A percentile compares a stretch with the other conserved stretches of the same genome.
Evolutionary conservation across 2,329 filamentous ascomycete species (phyloP).

Genomic region (Claviceps pazoutovae): DNA sequence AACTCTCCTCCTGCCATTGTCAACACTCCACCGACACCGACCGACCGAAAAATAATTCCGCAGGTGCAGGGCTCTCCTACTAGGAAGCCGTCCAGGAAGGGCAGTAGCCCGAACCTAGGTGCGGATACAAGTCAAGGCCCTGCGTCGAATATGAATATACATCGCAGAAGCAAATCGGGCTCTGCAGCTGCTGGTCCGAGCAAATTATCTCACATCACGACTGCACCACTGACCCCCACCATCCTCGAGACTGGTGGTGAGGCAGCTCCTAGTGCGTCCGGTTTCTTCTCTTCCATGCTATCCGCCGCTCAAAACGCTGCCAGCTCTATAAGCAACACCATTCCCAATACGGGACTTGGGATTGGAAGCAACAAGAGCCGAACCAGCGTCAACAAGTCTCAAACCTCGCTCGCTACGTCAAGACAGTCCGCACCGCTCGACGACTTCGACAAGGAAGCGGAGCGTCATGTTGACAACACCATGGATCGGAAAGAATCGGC

Average conservation of each 20-base stretch:
- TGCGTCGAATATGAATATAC: slow-evolving; percentile 59
- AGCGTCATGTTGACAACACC: slow-evolving; percentile 14
- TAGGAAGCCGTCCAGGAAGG: slow-evolving; percentile 17
- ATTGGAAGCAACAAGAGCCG: slow-evolving; percentile 31
- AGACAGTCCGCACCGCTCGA: slow-evolving; percentile 28
- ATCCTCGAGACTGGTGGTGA: slow-evolving; percentile 53
- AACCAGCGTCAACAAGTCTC: slow-evolving; percentile 14
- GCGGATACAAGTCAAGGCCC: slow-evolving; percentile 44
- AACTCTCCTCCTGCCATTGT: slow-evolving; percentile 40
- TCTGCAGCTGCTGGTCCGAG: slow-evolving; percentile 53
- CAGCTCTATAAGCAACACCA: slow-evolving; percentile 56
- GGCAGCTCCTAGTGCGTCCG: slow-evolving; percentile 42
- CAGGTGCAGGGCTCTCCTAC: slow-evolving; percentile 14
- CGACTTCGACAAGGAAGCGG: slow-evolving; percentile 19
- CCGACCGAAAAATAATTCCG: slow-evolving; percentile 22
- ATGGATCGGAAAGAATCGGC: slow-evolving; percentile 56
- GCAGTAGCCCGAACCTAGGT: slow-evolving; percentile 13
- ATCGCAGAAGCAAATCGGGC: slow-evolving; percentile 41
- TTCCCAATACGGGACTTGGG: slow-evolving; percentile 49
- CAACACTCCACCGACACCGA: slow-evolving; percentile 53
- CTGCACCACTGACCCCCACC: slow-evolving; percentile 61
- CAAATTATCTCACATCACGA: slow-evolving; percentile 69
- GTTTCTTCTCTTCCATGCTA: slow-evolving; percentile 90
- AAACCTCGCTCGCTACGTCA: slow-evolving; percentile 10
- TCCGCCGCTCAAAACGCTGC: slow-evolving; percentile 89